A percentile compares a stretch with the other conserved stretches of the same genome.
Conservation (phyloP, 495 filamentous ascomycete genomes). For the Alectoria sarmentosa region DNA sequence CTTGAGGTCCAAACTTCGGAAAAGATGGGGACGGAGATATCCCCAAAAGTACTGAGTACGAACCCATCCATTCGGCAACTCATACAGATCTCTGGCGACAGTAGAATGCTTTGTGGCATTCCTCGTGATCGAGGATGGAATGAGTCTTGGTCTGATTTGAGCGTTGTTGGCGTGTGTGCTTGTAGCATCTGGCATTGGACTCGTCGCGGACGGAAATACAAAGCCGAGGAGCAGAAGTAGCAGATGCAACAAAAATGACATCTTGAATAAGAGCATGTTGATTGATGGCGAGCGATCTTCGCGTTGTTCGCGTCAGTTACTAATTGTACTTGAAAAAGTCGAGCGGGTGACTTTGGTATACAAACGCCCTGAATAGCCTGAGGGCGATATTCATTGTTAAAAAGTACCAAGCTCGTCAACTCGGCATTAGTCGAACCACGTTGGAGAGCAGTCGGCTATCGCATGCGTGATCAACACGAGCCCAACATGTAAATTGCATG, state of each 20-base stretch:
- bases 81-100: neutral
- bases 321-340: neutral
- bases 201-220: neutral
- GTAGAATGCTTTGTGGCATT: neutral
- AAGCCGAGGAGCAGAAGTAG: neutral
- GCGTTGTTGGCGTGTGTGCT: neutral
- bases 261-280: neutral
- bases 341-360: neutral
- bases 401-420: neutral
- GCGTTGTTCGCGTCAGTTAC: neutral
- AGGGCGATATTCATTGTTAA: neutral
- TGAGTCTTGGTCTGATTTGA: neutral
- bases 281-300: neutral
- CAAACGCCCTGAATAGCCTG: neutral
- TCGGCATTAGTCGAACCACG: neutral
- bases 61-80: slow-evolving; percentile 7
- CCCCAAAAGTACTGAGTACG: neutral
- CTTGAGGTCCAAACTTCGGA: neutral
- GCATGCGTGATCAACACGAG: neutral
- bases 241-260: neutral
- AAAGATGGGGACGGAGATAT: neutral
- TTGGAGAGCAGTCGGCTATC: neutral
- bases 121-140: neutral
- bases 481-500: neutral
- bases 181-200: neutral